Evolutionary conservation across 2,329 filamentous ascomycete species (phyloP), one percentile per base, ranked within the genome.

Genomic region (Diaporthe sp.): DNA sequence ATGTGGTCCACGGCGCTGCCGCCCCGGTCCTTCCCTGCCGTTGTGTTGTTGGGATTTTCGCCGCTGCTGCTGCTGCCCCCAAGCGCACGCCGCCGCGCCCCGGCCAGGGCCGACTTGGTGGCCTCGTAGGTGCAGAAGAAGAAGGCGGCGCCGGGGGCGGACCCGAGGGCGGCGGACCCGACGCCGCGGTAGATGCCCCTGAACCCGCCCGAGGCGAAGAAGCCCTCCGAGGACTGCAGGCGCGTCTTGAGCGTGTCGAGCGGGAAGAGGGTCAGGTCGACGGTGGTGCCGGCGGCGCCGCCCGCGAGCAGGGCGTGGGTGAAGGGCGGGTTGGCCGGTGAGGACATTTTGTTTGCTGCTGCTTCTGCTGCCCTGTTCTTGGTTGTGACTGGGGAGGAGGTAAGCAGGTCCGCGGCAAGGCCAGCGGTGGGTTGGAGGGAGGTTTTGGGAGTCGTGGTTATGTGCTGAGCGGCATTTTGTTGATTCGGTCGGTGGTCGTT

Each of bases 191-290:
- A 99, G 80, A 98, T 95, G 77, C 96, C 96, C 68, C 90, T 90
- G 89, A 98, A 96, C 81, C 96, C 96, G 82, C 97, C 96, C 3
- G 93, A 92, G 74, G 94, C 89, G 82, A 95, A 92, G 88, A 98
- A 95, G 83, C 93, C 92, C 74, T 89, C 84, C 65, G 90, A 90
- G 78, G 95, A 95, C 87, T 99, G 97, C 9, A 99, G 94, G 22
- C 97, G 95, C 58, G 97, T 99, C 87, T 99, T 99, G 83, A 99
- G 93, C 0, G 97, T 99, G 90, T 99, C 97, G 88, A 99, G 95
- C 0, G 97, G 97, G 88, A 94, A 99, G 82, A 99, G 94, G 74
- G 95, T 95, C 81, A 98, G 93, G 90, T 99, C 97, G 85, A 98
- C 97, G 19, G 96, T 98, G 65, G 97, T 97, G 82, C 97, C 97